A percentile compares a stretch with the other conserved stretches of the same genome.
These are phyloP conservation scores for Solanum hybrid DNA, from an alignment of 305 asterid genomes.

Conservation along the genomic window DNA sequence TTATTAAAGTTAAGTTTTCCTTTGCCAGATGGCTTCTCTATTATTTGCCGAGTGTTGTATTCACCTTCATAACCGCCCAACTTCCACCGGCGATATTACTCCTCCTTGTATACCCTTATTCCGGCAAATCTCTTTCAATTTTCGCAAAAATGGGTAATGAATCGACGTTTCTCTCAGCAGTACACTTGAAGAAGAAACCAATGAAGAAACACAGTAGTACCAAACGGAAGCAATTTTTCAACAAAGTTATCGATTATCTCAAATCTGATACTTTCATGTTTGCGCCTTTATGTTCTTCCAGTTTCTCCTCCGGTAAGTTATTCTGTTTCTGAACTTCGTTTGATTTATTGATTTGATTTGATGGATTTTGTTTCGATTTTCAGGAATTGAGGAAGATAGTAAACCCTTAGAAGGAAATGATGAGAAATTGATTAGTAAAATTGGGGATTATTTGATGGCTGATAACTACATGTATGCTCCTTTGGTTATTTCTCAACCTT, in stretches of 20 bases:
- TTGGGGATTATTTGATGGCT: conserved; percentile 32
- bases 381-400: conserved; percentile 17
- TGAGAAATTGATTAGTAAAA: conserved; percentile 14
- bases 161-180: neutral
- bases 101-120: neutral
- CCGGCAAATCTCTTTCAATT: neutral
- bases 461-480: conserved; percentile 57
- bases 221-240: conserved; percentile 15
- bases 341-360: neutral
- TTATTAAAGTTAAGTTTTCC: too few species aligned
- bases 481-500: conserved; percentile 13
- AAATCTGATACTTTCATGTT: conserved; percentile 51
- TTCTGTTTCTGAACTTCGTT: neutral
- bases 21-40: neutral
- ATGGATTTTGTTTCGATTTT: conserved; percentile 5
- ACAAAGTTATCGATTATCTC: conserved; percentile 27
- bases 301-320: conserved; percentile 16
- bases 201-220: conserved; percentile 9
- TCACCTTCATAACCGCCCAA: neutral
- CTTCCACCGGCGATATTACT: neutral
- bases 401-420: conserved; percentile 16
- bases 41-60: neutral
- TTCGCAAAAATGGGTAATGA: neutral
- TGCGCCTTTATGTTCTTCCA: conserved; percentile 30
- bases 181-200: conserved; percentile 21